Evolutionary conservation across 495 filamentous ascomycete genomes (phyloP).

Genomic region (Penicillium arizonense): DNA sequence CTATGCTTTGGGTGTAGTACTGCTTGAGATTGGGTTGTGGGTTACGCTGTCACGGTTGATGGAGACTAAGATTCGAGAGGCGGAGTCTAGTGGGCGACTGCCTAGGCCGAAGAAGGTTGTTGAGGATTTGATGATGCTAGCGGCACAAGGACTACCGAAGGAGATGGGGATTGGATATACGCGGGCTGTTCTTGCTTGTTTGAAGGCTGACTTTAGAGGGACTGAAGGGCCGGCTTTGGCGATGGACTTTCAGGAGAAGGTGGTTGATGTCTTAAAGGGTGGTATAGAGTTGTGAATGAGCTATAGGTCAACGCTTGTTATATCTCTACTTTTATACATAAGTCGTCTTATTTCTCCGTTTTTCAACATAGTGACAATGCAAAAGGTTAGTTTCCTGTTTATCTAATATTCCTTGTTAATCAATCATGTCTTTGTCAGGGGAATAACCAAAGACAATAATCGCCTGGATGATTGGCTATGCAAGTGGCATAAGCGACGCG

Average conservation of each 20-base stretch:
- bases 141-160: constrained; percentile 5
- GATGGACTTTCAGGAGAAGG: constrained; percentile 18
- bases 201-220: constrained; percentile 13
- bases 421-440: too few relatives aligned
- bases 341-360: too few relatives aligned
- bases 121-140: constrained; percentile 10
- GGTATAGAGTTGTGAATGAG: constrained; percentile 11
- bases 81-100: constrained; percentile 10
- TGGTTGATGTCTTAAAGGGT: constrained; percentile 9
- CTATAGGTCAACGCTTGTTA: too few relatives aligned
- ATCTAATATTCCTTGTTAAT: too few relatives aligned
- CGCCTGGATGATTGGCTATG: too few relatives aligned
- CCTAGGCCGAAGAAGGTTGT: constrained; percentile 10
- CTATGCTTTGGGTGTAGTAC: constrained; percentile 36
- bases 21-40: constrained; percentile 41
- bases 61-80: constrained; percentile 12
- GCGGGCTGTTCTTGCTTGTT: constrained; percentile 12
- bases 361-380: too few relatives aligned
- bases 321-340: too few relatives aligned
- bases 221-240: constrained; percentile 11
- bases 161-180: constrained; percentile 19
- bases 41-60: constrained; percentile 17
- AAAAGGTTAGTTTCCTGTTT: too few relatives aligned
- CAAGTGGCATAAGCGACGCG: too few relatives aligned
- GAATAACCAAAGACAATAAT: too few relatives aligned